Evolutionary conservation across 164 flowering plant genomes (phyloP).

Genomic region (Vitis riparia): DNA sequence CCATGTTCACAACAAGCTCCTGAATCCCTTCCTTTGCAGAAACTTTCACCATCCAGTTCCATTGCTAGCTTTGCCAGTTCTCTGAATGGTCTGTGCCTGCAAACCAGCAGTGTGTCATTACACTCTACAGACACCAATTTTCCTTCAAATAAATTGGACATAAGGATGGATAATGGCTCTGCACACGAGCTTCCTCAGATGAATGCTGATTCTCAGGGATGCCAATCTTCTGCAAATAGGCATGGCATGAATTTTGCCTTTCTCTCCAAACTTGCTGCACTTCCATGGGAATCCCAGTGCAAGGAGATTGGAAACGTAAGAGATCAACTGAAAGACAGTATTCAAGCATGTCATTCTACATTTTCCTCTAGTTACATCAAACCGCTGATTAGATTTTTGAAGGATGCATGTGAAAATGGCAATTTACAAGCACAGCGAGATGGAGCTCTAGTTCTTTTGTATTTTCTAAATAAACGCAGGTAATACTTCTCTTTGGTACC

Average conservation of each 20-base stretch:
- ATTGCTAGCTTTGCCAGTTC: slow-evolving; percentile 26
- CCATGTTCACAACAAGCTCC: slow-evolving; percentile 20
- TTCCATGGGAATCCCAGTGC: slow-evolving; percentile 48
- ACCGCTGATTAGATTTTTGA: slow-evolving; percentile 40
- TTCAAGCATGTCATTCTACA: slow-evolving; percentile 17
- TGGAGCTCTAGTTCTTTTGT: slow-evolving; percentile 41
- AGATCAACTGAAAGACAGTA: slow-evolving; percentile 22
- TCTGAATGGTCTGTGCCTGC: slow-evolving; percentile 4
- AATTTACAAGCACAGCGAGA: slow-evolving; percentile 40
- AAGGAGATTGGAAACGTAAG: slow-evolving; percentile 35
- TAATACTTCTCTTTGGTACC: slow-evolving; percentile 14
- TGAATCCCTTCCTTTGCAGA: slow-evolving; percentile 13
- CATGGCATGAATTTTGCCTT: slow-evolving; percentile 13
- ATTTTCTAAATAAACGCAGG: slow-evolving; percentile 41
- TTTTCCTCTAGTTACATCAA: slow-evolving; percentile 25
- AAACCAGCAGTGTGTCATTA: slow-evolving; percentile 15
- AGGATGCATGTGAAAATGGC: slow-evolving; percentile 34
- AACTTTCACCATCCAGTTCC: slow-evolving; percentile 20
- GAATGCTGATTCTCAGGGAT: background rate
- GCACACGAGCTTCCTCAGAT: background rate
- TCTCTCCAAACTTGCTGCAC: slow-evolving; percentile 27
- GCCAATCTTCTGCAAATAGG: background rate
- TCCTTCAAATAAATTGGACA: background rate
- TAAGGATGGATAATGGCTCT: background rate
- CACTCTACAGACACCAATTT: slow-evolving; percentile 4